Evolutionary conservation across 164 flowering plant genomes (phyloP), one percentile per base, ranked within the genome.

Genomic region (Umbilicus rupestris): DNA sequence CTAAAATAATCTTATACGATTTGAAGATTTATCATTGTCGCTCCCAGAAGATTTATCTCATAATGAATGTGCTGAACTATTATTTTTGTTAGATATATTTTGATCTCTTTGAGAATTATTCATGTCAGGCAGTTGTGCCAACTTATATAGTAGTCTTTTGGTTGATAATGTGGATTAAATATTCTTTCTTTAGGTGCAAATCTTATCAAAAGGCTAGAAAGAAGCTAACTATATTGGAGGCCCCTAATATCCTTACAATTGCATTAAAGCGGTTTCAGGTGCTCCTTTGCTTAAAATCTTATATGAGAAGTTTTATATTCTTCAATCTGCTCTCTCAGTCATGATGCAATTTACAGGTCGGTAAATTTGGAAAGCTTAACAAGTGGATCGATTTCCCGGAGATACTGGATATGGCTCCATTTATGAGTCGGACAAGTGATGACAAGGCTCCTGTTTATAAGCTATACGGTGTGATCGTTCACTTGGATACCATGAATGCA

Each of bases 261-360:
- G 97, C 87, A 62, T 73, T 95, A 30, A 92, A 95, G 76, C 72
- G 99, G 66, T 95, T 92, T 78, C 96, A 87, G 97, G 99, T 88
- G 71, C 59, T 35, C 19, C 19, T 39, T 69, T 3, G 8, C 35
- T 11, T 9, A 3, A 9, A 11, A 29, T 20, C 19, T 7, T 8
- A 16, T 46, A 5, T 20, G 28, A 62, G 52, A 17, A 22, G 33
- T 30, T 47, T 60, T 35, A 33, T 59, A 37, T 62, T 66, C 11
- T 62, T 12, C 29, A 42, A 22, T 24, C 35, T 24, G 14, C 67
- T 59, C 63, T 42, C 70, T 73, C 20, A 39, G 64, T 20, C 37
- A 10, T 70, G 42, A 3, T 35, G 24, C 4, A 65, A 68, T 67
- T 77, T 79, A 26, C 89, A 95, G 99, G 78, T 90, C 15, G 99